Percentiles rank a stretch among this genome's conserved stretches.
Conservation (phyloP, 768 basidiomycete genomes). For the Boletus pseudo-olivaceus region DNA sequence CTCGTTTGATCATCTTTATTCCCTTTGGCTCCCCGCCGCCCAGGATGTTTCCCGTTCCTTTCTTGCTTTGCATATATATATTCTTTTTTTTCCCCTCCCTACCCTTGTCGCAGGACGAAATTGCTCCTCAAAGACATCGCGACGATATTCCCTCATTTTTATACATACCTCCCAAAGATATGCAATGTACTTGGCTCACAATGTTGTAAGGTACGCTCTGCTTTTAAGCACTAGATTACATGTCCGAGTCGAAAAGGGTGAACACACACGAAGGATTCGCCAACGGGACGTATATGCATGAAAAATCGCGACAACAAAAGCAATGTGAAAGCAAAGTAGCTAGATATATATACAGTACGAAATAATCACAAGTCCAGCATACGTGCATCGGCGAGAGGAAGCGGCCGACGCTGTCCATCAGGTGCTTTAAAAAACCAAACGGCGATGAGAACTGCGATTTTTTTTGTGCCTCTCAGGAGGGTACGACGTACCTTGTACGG, state of each 20-base stretch:
- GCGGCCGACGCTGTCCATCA: slow-evolving; percentile 31
- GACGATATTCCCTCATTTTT: slow-evolving; percentile 15
- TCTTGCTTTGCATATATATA: slow-evolving; percentile 6
- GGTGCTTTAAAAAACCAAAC: slow-evolving; percentile 30
- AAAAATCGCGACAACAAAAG: neutral
- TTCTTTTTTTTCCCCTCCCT: neutral
- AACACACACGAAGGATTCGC: neutral
- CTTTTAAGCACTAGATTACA: slow-evolving; percentile 16
- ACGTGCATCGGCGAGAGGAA: slow-evolving; percentile 29
- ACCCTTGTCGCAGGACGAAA: slow-evolving; percentile 10
- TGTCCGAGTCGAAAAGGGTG: neutral
- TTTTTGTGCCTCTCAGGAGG: neutral
- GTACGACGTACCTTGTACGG: slow-evolving; percentile 29
- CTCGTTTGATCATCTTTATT: slow-evolving; percentile 29
- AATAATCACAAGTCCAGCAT: slow-evolving; percentile 29
- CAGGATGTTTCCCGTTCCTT: neutral
- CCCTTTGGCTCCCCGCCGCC: slow-evolving; percentile 15
- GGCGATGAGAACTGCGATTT: slow-evolving; percentile 25
- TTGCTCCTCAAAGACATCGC: slow-evolving; percentile 10
- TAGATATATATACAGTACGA: neutral
- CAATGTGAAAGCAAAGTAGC: slow-evolving; percentile 2
- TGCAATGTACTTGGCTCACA: slow-evolving; percentile 23
- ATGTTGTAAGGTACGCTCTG: slow-evolving; percentile 17
- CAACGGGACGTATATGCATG: neutral
- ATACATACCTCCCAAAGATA: slow-evolving; percentile 24